Base-by-base conservation (phyloP, 176 grass and related monocot genomes). In the Oropetium thomaeum region DNA sequence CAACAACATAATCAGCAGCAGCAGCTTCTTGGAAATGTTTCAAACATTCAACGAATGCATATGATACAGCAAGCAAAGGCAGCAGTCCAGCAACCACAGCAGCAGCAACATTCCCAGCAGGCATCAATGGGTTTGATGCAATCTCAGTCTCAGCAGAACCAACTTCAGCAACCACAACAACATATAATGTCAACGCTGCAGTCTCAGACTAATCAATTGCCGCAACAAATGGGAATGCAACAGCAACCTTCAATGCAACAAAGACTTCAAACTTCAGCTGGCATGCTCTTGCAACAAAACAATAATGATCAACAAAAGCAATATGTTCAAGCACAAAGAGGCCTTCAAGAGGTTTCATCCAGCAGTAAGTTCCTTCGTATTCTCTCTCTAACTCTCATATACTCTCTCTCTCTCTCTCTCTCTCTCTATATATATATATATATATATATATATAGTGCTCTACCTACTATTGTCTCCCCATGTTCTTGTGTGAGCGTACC, bases 291-390 rank as follows among this genome's bases (percentile, higher is more conserved):
- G 71, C 85, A 88, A 26, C 86, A 83, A 69, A 94, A 89, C 67
- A 83, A 37, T 30, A 89, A 54, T 81, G 86, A 93, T 26, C 89
- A 90, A 58, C 87, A 89, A 69, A 91, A 95, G 69, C 92, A 89
- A 83, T 92, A 92, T 63, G 72, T 92, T 48, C 86, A 90, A 61
- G 49, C 83, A 49, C 85, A 65, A 45, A 84, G 86, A 66, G 83
- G 65, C 22, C 80, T 81, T 76, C 90, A 80, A 80, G 91, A 98
- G 71, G 91, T 90, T 70, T 92, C 95, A 51, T 94, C 96, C 76
- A 98, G 91, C 67, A 87, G 96, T 92, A 94, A 90, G 89, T 77
- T 82, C 53, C 65, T n/a, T 16, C 41, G 37, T 75, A 52, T 71
- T 32, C 38, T 25, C 23, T 39, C 43, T 67, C 59, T n/a, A n/a